A percentile compares a stretch with the other conserved stretches of the same genome.
These are phyloP conservation scores for Cryphonectria japonica DNA, from an alignment of 2,329 filamentous ascomycete species.

Conservation along the genomic window DNA sequence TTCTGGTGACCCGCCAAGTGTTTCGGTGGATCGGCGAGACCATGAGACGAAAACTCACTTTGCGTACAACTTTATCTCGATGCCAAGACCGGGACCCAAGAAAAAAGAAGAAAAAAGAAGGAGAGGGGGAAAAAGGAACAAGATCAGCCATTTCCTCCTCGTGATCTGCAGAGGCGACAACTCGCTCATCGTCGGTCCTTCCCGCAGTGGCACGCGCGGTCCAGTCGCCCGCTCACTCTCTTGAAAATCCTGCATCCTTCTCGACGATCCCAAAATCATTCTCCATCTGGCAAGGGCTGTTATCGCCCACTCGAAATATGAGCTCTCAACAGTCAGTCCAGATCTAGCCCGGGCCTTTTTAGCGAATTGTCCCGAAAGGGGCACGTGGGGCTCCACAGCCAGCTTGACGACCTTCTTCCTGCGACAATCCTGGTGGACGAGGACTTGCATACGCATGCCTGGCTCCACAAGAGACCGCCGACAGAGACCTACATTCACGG, in stretches of 20 bases:
- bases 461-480: not conserved
- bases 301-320: not conserved
- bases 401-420: not conserved
- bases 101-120: not conserved
- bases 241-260: not conserved
- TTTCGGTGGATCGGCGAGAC: not conserved
- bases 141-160: not conserved
- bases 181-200: not conserved
- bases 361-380: not conserved
- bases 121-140: not conserved
- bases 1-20: constrained; percentile 13
- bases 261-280: not conserved
- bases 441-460: not conserved
- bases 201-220: not conserved
- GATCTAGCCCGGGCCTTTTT: not conserved
- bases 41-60: not conserved
- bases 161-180: constrained; percentile 10
- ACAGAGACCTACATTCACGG: not conserved
- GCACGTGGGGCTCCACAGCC: not conserved
- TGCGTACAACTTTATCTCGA: constrained; percentile 16
- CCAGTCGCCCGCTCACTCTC: not conserved
- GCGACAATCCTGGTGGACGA: not conserved
- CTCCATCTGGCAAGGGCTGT: not conserved
- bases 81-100: constrained; percentile 13
- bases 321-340: not conserved